These are phyloP conservation scores for Wallacemonas rigidus DNA, from an alignment of 208 protist species.

Conservation along the genomic window DNA sequence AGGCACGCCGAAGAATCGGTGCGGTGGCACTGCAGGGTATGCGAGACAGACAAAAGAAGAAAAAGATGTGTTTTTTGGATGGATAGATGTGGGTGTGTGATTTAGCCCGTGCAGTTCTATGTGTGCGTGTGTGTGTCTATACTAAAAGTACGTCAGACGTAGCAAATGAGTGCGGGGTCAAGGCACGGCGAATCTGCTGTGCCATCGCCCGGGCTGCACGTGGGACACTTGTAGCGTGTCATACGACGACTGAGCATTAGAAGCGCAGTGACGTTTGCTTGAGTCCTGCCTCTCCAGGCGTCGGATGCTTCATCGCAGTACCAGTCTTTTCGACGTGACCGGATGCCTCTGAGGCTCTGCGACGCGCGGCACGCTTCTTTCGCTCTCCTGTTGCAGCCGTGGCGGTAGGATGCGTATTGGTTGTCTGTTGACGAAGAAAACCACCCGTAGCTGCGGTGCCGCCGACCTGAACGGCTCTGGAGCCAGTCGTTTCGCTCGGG, in stretches of 20 bases:
- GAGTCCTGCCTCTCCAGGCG: not conserved
- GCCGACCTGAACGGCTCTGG: slow-evolving; percentile 5
- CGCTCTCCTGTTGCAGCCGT: not conserved
- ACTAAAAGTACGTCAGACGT: too few species aligned
- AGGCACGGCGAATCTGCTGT: too few species aligned
- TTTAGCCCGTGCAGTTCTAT: not conserved
- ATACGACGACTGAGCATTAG: slow-evolving; percentile 3
- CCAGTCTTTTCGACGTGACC: not conserved
- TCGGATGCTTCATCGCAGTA: slow-evolving; percentile 1
- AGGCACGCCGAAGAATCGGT: too few species aligned
- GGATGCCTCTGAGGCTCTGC: not conserved
- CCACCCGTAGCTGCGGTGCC: not conserved
- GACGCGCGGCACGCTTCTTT: not conserved
- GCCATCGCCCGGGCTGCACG: too few species aligned
- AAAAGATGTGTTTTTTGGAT: too few species aligned
- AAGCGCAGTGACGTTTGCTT: slow-evolving; percentile 35
- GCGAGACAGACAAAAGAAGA: too few species aligned
- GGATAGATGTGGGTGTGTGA: not conserved
- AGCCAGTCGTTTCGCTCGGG: slow-evolving; percentile 10
- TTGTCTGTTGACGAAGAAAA: slow-evolving; percentile 1
- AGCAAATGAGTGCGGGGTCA: too few species aligned
- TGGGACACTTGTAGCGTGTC: too few species aligned
- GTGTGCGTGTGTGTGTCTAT: slow-evolving; percentile 7
- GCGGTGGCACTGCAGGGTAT: too few species aligned
- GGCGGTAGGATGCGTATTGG: too few species aligned